Base-by-base conservation (phyloP, 2,329 filamentous ascomycete genomes). In the Nigrograna mackinnonii region DNA sequence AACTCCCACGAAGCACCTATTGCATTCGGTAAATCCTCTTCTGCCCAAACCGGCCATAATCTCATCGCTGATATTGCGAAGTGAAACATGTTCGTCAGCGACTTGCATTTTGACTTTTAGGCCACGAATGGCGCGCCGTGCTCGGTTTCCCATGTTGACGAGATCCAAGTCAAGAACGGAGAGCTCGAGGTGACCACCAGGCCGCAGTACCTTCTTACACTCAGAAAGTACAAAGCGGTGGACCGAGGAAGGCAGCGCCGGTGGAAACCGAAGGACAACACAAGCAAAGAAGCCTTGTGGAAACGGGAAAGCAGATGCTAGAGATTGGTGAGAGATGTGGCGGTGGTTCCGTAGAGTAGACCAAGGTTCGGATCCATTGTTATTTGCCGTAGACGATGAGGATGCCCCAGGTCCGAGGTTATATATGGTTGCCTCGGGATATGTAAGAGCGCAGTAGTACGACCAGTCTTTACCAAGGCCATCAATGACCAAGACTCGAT, bases 391-490 rank as follows among this genome's bases (percentile, higher is more conserved):
- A 7, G 54, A 20, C 4, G 51, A 42, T 6, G 61, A 53, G 3
- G 60, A 59, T 31, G 58, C 47, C 19, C 58, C 55, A 31, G 66
- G 60, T 4, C 69, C 69, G 18, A 92, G 76, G 60, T 91, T 90
- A 72, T 89, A 92, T 49, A 94, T 86, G 2, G 82, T 85, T 0
- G 85, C 85, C 1, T 77, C 76, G 0, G 86, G 85, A 51, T 92
- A 92, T 1, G 87, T 90, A 60, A 91, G 83, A 5, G 89, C 87
- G 16, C 87, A 87, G 55, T 91, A 92, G 64, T 89, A 91, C 0
- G 88, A 91, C 89, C 89, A 94, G 60, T 94, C 89, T 58, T 91
- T 91, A n/a, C 89, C 89, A 21, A 94, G 82, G 4, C 89, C 89
- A 68, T 94, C 89, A 43, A 94, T 79, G 14, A 94, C 85, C 3